Evolutionary conservation across 2,329 filamentous ascomycete species (phyloP), one percentile per base, ranked within the genome.

Genomic region (Lizonia empirigonia): DNA sequence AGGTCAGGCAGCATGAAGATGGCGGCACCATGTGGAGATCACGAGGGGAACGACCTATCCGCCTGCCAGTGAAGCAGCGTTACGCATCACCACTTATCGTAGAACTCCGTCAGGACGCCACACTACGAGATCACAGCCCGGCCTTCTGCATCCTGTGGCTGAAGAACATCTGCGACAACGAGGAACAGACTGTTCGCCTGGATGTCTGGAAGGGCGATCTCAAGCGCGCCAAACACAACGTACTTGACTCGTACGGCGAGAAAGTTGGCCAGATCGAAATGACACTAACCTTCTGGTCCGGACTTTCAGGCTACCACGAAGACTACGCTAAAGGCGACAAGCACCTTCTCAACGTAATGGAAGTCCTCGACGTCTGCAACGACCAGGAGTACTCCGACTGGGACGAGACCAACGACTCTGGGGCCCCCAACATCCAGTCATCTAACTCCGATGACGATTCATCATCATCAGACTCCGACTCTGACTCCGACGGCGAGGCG

Each of bases 81-180:
- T 88, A 88, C 74, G 76, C 77, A 22, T 82, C 78, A 1, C 73
- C 80, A 19, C 63, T 85, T 24, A 67, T 85, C 3, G 67, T 86
- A 19, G 80, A 85, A 61, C 87, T 88, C 58, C 79, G 85, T 33
- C 78, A 82, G 50, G 82, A 83, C 46, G 76, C 76, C 7, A 45
- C 81, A 40, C 62, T 82, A 27, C 67, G 75, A 1, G 82, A 87
- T 41, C 81, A 79, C 48, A 84, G 82, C 0, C 74, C 79, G 2
- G 86, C 84, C 0, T 87, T 88, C 60, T 80, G 80, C 6, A 78
- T 88, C 2, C 73, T 89, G 2, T 90, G 87, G 87, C 77, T 90
- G 15, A 83, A 84, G 56, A 83, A 89, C n/a, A 76, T 91, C 0
- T 74, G 79, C 0, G 88, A 91, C 50, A 87, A 89, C 52, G 82